Conservation (phyloP, 352 stramenopile species). For the Thalassiosira ordinaria region DNA sequence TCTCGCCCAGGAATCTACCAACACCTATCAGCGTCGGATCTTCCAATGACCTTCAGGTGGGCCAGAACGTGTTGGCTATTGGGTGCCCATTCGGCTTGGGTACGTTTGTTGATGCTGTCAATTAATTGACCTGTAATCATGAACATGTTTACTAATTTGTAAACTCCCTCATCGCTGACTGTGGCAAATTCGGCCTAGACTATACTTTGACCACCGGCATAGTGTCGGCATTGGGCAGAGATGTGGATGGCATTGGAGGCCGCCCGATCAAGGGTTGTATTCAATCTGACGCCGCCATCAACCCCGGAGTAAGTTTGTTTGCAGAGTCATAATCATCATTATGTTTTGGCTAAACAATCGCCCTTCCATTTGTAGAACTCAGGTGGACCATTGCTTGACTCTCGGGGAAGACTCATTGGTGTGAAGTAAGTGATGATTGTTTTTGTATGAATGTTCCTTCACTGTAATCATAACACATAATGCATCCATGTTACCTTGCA, state of each 20-base stretch:
- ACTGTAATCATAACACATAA: background rate
- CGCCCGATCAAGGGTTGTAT: conserved; percentile 72
- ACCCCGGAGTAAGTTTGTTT: conserved; percentile 55
- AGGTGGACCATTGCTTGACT: conserved; percentile 86
- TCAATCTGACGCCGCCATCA: conserved; percentile 85
- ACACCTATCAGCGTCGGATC: conserved; percentile 79
- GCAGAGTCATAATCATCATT: background rate
- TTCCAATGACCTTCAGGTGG: conserved; percentile 76
- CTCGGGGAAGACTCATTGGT: conserved; percentile 80
- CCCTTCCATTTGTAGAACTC: conserved; percentile 78
- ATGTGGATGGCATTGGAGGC: conserved; percentile 69
- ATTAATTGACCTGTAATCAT: too few species aligned
- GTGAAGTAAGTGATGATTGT: conserved; percentile 76
- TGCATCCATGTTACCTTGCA: conserved; percentile 12
- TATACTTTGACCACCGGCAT: conserved; percentile 76
- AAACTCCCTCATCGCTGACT: too few species aligned
- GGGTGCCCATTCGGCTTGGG: conserved; percentile 89
- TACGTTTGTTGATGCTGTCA: too few species aligned
- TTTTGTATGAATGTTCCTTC: background rate
- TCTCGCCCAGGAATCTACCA: conserved; percentile 62
- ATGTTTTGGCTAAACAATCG: too few species aligned
- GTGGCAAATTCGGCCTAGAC: too few species aligned
- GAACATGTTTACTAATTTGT: too few species aligned
- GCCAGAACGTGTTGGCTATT: conserved; percentile 86
- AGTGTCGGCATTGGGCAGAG: conserved; percentile 60